These are phyloP conservation scores for Gossypium longicalyx DNA, from an alignment of 345 rosid genomes.

Conservation along the genomic window DNA sequence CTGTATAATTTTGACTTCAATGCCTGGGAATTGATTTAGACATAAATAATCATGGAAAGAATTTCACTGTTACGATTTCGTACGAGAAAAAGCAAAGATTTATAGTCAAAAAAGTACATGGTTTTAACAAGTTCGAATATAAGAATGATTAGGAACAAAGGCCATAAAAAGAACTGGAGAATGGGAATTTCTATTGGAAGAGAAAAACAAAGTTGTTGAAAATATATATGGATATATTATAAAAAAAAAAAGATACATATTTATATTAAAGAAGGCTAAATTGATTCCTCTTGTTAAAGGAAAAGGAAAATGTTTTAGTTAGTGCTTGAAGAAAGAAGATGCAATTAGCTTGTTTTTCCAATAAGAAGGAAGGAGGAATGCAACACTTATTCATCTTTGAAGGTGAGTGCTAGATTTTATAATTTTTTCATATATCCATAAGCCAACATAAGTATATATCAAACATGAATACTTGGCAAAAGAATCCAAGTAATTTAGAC, in stretches of 20 bases:
- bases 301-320: too few species aligned
- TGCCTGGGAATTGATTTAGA: neutral
- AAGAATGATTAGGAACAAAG: neutral
- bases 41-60: neutral
- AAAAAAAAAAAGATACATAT: too few species aligned
- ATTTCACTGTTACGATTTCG: neutral
- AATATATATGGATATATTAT: neutral
- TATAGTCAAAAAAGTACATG: neutral
- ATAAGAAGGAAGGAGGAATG: too few species aligned
- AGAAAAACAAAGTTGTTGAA: neutral
- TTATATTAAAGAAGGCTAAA: too few species aligned
- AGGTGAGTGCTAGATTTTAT: too few species aligned
- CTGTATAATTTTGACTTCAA: constrained; percentile 5
- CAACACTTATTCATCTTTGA: too few species aligned
- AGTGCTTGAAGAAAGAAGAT: too few species aligned
- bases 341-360: too few species aligned
- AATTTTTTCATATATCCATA: too few species aligned
- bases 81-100: neutral
- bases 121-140: neutral
- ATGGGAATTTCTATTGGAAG: neutral
- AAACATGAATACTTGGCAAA: neutral
- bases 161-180: neutral
- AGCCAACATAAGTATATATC: neutral
- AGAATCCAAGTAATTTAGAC: neutral
- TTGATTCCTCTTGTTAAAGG: too few species aligned